A percentile compares a stretch with the other conserved stretches of the same genome.
Conservation (phyloP, 1,284 basidiomycete genomes). For the Limonomyces culmigenus region DNA sequence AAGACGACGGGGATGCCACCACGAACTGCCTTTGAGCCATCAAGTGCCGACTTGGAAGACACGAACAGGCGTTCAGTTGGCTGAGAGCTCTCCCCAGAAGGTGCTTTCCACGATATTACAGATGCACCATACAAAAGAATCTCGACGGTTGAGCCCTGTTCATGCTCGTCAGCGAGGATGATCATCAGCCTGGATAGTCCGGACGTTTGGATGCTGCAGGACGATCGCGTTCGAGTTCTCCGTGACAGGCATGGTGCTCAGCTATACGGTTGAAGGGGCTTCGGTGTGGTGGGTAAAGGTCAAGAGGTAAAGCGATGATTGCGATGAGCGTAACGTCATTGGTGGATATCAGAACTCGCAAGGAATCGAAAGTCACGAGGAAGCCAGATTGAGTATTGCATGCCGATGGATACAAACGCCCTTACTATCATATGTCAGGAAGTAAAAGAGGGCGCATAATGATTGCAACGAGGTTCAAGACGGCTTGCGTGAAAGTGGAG, state of each 20-base stretch:
- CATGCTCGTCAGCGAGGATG: slow-evolving; percentile 2
- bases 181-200: not conserved
- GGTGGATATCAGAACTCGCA: too few species aligned
- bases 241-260: slow-evolving; percentile 34
- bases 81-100: slow-evolving; percentile 17
- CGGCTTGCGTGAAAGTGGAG: too few species aligned
- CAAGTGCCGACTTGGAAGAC: slow-evolving; percentile 56
- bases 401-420: too few species aligned
- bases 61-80: slow-evolving; percentile 60
- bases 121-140: slow-evolving; percentile 72
- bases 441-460: too few species aligned
- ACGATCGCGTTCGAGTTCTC: slow-evolving; percentile 20
- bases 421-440: too few species aligned
- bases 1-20: slow-evolving; percentile 80
- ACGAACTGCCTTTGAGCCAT: slow-evolving; percentile 58
- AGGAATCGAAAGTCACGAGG: too few species aligned
- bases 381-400: too few species aligned
- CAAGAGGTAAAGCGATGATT: too few species aligned
- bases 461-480: too few species aligned
- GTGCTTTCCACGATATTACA: slow-evolving; percentile 60
- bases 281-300: too few species aligned
- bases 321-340: too few species aligned
- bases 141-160: slow-evolving; percentile 53
- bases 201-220: slow-evolving; percentile 37
- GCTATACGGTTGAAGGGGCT: not conserved